Conservation (phyloP, 352 stramenopile species). For the Albugo candida region DNA sequence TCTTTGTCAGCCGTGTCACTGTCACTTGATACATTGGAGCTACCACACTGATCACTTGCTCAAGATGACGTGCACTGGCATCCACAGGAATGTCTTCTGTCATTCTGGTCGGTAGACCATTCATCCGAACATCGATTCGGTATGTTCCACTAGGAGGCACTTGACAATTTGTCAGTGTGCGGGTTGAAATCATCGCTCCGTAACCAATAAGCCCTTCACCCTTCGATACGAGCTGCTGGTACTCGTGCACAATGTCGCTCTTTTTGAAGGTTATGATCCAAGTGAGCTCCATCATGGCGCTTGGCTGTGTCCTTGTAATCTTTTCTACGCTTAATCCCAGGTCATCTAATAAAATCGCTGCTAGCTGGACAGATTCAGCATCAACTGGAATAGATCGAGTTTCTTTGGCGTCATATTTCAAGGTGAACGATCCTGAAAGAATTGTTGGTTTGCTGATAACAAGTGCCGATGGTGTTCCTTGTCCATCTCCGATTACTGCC, state of each 20-base stretch:
- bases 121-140: conserved; percentile 38
- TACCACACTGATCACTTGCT: conserved; percentile 45
- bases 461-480: conserved; percentile 14
- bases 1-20: conserved; percentile 33
- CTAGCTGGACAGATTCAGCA: conserved; percentile 27
- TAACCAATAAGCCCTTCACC: conserved; percentile 33
- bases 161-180: conserved; percentile 28
- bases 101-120: conserved; percentile 54
- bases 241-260: conserved; percentile 39
- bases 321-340: conserved; percentile 31
- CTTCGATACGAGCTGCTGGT: conserved; percentile 27
- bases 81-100: conserved; percentile 41
- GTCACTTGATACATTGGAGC: conserved; percentile 40
- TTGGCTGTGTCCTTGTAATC: conserved; percentile 22
- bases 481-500: conserved; percentile 42
- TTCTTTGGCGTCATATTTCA: conserved; percentile 29
- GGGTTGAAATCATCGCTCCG: conserved; percentile 8
- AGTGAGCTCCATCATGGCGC: conserved; percentile 24
- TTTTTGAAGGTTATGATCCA: conserved; percentile 65
- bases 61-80: conserved; percentile 28
- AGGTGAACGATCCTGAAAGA: conserved; percentile 38
- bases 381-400: conserved; percentile 54
- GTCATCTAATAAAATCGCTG: conserved; percentile 37
- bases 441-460: conserved; percentile 41
- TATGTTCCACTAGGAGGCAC: conserved; percentile 25